Conservation (phyloP, 805 yeast genomes). For the Grigorovia yakushimaensis region DNA sequence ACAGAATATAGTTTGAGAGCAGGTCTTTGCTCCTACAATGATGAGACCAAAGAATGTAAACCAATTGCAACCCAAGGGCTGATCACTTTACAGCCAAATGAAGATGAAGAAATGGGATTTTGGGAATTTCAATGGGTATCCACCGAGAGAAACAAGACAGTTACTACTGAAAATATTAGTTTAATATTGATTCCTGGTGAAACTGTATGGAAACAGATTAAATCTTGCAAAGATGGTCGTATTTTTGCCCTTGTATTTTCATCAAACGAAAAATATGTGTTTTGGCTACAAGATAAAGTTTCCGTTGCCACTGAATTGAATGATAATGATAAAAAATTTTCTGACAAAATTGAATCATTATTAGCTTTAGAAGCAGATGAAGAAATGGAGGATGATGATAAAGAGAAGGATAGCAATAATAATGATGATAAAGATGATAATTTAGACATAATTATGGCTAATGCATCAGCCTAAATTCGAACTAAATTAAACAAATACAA, state of each 20-base stretch:
- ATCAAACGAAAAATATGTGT: conserved; percentile 47
- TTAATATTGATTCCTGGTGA: conserved; percentile 77
- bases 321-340: conserved; percentile 44
- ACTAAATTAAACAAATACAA: too few relatives aligned
- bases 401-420: conserved; percentile 7
- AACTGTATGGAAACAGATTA: conserved; percentile 61
- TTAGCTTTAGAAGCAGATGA: conserved; percentile 29
- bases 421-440: conserved; percentile 8
- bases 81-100: conserved; percentile 23
- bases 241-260: conserved; percentile 61
- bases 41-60: conserved; percentile 44
- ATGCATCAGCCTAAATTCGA: conserved; percentile 1
- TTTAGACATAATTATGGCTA: conserved; percentile 2
- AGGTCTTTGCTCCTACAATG: conserved; percentile 51
- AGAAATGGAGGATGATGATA: conserved; percentile 13
- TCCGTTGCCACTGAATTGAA: conserved; percentile 49
- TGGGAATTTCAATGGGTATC: conserved; percentile 29
- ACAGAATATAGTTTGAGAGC: conserved; percentile 42
- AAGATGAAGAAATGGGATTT: conserved; percentile 25
- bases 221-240: conserved; percentile 65
- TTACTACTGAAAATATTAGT: conserved; percentile 24
- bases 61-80: conserved; percentile 51
- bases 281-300: conserved; percentile 68
- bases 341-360: conserved; percentile 41
- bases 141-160: conserved; percentile 20